A percentile compares a stretch with the other conserved stretches of the same genome.
These are phyloP conservation scores for Paradendryphiella salina DNA, from an alignment of 2,329 filamentous ascomycete genomes.

Conservation along the genomic window DNA sequence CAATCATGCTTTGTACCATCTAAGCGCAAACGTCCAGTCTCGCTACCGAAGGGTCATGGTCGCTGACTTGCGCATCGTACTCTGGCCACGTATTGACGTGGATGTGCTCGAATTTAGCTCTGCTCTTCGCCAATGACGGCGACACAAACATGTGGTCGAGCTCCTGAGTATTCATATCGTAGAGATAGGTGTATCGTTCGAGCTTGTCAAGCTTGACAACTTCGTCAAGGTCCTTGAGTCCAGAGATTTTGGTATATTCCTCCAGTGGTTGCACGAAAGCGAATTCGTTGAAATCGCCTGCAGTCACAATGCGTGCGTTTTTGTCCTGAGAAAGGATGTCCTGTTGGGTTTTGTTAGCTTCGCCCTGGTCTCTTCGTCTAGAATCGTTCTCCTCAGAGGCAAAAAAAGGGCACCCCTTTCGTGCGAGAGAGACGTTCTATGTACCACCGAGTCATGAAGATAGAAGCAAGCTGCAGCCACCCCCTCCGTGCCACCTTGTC, in stretches of 20 bases:
- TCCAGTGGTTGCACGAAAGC: constrained; percentile 63
- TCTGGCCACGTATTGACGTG: constrained; percentile 72
- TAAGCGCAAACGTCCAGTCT: constrained; percentile 62
- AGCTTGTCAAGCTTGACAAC: constrained; percentile 55
- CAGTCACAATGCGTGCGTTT: constrained; percentile 61
- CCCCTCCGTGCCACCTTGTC: constrained; percentile 15
- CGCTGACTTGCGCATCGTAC: constrained; percentile 60
- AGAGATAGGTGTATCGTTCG: constrained; percentile 73
- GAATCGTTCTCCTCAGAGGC: neutral
- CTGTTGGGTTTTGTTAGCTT: constrained; percentile 33
- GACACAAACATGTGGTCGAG: constrained; percentile 73
- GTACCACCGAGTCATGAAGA: constrained; percentile 11
- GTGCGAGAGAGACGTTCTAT: constrained; percentile 23
- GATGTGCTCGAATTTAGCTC: constrained; percentile 64
- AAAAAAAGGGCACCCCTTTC: constrained; percentile 9
- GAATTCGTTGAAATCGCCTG: constrained; percentile 76
- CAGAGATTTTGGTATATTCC: constrained; percentile 58
- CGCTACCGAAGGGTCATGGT: constrained; percentile 71
- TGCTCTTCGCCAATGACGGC: constrained; percentile 50
- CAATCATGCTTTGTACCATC: constrained; percentile 1
- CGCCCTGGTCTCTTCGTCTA: neutral
- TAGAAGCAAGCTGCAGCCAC: constrained; percentile 20
- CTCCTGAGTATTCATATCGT: constrained; percentile 69
- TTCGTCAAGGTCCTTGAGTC: constrained; percentile 65
- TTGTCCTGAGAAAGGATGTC: constrained; percentile 60